phyloP scores from a whole-genome alignment of 1,139 yeast species.

The Pichia sp. region DNA sequence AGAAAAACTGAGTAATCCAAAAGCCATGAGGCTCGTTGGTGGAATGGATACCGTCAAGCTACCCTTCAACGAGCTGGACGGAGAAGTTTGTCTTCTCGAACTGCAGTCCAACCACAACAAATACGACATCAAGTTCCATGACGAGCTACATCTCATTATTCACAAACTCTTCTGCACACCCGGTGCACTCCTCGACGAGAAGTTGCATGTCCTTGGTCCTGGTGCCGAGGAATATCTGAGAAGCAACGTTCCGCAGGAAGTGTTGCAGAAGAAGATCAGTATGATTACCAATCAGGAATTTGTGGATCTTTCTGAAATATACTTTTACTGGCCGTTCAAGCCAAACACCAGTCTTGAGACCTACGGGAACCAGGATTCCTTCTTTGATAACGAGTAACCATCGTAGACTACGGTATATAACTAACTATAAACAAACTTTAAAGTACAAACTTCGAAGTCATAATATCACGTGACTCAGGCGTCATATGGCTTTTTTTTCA shows the following conservation, averaged over 20 bases:
- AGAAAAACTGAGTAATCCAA: constrained; percentile 16
- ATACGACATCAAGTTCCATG: constrained; percentile 31
- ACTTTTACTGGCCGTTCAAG: constrained; percentile 81
- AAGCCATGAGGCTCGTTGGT: constrained; percentile 11
- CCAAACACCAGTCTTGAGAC: constrained; percentile 49
- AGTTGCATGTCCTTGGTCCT: constrained; percentile 62
- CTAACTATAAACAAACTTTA: no score
- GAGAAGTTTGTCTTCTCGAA: constrained; percentile 45
- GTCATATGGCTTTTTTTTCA: no score
- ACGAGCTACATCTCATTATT: constrained; percentile 62
- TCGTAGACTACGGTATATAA: background rate
- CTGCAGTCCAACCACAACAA: constrained; percentile 44
- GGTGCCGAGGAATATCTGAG: constrained; percentile 69
- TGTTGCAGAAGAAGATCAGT: constrained; percentile 43
- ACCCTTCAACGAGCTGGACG: constrained; percentile 18
- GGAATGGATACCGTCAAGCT: constrained; percentile 17
- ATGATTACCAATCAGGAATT: constrained; percentile 56
- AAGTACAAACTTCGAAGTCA: no score
- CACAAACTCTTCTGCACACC: constrained; percentile 58
- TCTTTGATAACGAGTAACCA: constrained; percentile 8
- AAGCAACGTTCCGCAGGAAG: constrained; percentile 35
- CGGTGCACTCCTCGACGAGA: constrained; percentile 45
- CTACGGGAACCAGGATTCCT: constrained; percentile 34
- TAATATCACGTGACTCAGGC: no score
- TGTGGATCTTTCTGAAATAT: constrained; percentile 44